Evolutionary conservation across 441 rosid species (phyloP).

Genomic region (Erodium moschatum): DNA sequence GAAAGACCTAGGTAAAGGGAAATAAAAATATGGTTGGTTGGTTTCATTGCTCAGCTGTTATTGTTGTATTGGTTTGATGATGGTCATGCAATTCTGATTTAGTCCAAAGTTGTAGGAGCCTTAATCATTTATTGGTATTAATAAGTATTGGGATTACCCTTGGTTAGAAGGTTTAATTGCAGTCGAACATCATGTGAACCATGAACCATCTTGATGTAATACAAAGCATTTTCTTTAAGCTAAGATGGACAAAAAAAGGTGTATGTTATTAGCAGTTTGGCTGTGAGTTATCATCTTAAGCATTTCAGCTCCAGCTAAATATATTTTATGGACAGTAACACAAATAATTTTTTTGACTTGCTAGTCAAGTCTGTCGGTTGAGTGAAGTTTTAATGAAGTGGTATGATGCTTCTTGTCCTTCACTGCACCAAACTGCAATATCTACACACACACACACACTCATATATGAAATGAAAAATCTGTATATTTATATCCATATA

Average conservation of each 20-base stretch:
- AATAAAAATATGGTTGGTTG: neutral
- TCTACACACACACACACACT: neutral
- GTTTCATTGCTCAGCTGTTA: neutral
- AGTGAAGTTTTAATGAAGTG: neutral
- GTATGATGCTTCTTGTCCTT: neutral
- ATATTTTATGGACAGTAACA: neutral
- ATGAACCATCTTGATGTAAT: neutral
- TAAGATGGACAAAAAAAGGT: neutral
- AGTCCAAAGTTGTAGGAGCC: too few species aligned
- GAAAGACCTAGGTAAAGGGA: neutral
- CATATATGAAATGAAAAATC: too few species aligned
- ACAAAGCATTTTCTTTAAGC: neutral
- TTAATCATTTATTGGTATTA: neutral
- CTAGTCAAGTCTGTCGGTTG: neutral
- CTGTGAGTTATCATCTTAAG: too few species aligned
- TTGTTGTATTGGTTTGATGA: neutral
- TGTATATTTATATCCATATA: too few species aligned
- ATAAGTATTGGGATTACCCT: neutral
- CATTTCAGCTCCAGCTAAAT: too few species aligned
- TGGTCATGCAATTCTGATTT: neutral
- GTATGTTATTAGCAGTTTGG: too few species aligned
- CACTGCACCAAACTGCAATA: neutral
- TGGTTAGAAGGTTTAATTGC: neutral
- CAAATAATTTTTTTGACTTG: neutral
- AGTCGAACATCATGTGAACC: neutral